phyloP scores from a whole-genome alignment of 192 early-diverging fungal genomes.

The Gryganskiella cystojenkinii region DNA sequence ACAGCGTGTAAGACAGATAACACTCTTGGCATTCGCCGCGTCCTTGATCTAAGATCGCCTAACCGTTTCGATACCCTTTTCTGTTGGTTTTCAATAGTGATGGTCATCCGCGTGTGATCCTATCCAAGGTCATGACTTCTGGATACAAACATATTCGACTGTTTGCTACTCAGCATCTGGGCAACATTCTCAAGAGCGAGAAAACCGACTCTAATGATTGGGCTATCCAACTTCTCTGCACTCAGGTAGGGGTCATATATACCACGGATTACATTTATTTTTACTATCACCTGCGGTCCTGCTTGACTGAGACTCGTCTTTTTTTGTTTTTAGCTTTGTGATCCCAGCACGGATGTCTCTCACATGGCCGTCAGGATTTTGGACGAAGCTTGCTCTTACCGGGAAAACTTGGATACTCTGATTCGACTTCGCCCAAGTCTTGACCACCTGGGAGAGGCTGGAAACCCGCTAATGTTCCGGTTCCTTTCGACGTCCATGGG shows the following conservation, averaged over 20 bases:
- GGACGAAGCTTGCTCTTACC: slow-evolving; percentile 74
- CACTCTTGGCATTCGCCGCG: background rate
- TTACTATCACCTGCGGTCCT: background rate
- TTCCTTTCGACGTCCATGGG: slow-evolving; percentile 79
- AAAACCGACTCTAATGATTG: slow-evolving; percentile 75
- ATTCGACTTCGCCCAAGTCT: slow-evolving; percentile 77
- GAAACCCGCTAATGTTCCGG: slow-evolving; percentile 72
- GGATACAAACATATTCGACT: slow-evolving; percentile 83
- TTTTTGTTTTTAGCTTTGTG: slow-evolving; percentile 67
- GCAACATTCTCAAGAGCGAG: slow-evolving; percentile 67
- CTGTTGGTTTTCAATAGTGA: slow-evolving; percentile 58
- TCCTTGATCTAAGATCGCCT: background rate
- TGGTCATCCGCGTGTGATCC: slow-evolving; percentile 80
- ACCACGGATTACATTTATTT: background rate
- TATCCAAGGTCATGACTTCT: slow-evolving; percentile 88
- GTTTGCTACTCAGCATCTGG: slow-evolving; percentile 78
- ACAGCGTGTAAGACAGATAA: slow-evolving; percentile 60
- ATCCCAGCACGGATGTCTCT: slow-evolving; percentile 76
- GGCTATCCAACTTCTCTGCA: slow-evolving; percentile 75
- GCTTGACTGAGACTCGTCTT: too few relatives aligned
- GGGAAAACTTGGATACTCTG: slow-evolving; percentile 74
- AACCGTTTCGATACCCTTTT: background rate
- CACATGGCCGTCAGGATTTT: slow-evolving; percentile 75
- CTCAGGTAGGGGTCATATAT: slow-evolving; percentile 58
- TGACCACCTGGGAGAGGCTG: slow-evolving; percentile 78